Base-by-base conservation (phyloP, 257 asterid species). In the Solanum boliviense region DNA sequence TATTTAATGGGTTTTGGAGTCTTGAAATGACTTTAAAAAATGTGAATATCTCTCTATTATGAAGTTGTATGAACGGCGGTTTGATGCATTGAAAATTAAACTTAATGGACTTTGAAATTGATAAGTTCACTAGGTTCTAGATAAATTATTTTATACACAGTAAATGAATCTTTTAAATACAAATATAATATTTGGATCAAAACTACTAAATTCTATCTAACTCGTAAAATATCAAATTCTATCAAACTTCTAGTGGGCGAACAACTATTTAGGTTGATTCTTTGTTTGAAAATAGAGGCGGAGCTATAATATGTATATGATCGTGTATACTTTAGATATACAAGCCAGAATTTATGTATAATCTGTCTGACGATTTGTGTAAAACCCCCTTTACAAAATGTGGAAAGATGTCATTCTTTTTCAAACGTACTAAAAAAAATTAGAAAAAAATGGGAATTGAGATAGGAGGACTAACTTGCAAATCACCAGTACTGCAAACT, bases 401-500 rank as follows among this genome's bases (percentile, higher is more conserved):
- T 0, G 0, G 0, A 73, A 73, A 34, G 4, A 18, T 73, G 81
- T 73, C 3, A 60, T 60, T 78, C 13, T 39, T 39, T 38, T n/a
- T 1, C 0, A 0, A 39, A 41, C 2, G 0, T 16, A 9, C 0
- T 16, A 4, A 25, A 38, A n/a, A 76, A 12, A 8, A 36, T 0
- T 75, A 13, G 32, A 25, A 56, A 25, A 75, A 74, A 44, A 25
- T 13, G 68, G 11, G 38, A 70, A 16, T 18, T 35, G 21, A 70
- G 79, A 29, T 3, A 68, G 9, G n/a, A 7, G 41, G 9, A 72
- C 92, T 88, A 38, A 96, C 98, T 35, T 93, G 99, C 86, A 96
- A 90, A 87, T 96, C 99, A 39, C 98, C 99, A 48, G 98, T 91
- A 90, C 98, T 95, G 92, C 94, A 94, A 71, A 88, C 98, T 88